These are phyloP conservation scores for Aspergillus baeticus DNA, from an alignment of 495 filamentous ascomycete species.

Conservation along the genomic window DNA sequence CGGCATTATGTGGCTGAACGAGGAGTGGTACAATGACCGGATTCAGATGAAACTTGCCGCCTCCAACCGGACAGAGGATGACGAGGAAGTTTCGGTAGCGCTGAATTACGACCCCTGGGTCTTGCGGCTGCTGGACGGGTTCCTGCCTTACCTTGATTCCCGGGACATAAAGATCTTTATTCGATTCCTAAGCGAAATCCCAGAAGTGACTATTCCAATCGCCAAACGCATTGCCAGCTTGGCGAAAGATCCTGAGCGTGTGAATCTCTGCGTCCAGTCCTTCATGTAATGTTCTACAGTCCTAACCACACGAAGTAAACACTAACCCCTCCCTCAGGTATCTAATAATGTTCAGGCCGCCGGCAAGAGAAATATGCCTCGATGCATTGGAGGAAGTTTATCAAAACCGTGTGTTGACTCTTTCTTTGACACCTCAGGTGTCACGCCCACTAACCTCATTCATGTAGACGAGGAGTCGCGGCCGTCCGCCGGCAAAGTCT, in stretches of 20 bases:
- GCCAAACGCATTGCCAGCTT: constrained; percentile 74
- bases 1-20: constrained; percentile 87
- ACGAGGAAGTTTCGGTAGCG: constrained; percentile 34
- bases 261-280: constrained; percentile 59
- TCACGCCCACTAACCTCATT: constrained; percentile 14
- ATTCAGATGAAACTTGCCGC: constrained; percentile 52
- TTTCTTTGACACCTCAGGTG: background rate
- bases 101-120: constrained; percentile 79
- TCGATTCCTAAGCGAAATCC: constrained; percentile 88
- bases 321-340: constrained; percentile 54
- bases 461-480: constrained; percentile 45
- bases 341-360: constrained; percentile 80
- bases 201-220: constrained; percentile 67
- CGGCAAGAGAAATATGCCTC: constrained; percentile 74
- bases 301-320: background rate
- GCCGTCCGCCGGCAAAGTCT: constrained; percentile 42
- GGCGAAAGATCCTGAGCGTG: constrained; percentile 83
- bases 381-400: constrained; percentile 86
- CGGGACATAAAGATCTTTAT: constrained; percentile 82
- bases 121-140: constrained; percentile 77
- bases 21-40: constrained; percentile 97
- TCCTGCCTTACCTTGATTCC: constrained; percentile 80
- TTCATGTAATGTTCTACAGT: constrained; percentile 50
- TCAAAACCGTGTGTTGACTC: constrained; percentile 51
- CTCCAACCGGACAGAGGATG: constrained; percentile 34